Percentiles rank a stretch among this genome's conserved stretches.
Conservation (phyloP, 176 grass and related monocot species). For the Eleusine coracana region DNA sequence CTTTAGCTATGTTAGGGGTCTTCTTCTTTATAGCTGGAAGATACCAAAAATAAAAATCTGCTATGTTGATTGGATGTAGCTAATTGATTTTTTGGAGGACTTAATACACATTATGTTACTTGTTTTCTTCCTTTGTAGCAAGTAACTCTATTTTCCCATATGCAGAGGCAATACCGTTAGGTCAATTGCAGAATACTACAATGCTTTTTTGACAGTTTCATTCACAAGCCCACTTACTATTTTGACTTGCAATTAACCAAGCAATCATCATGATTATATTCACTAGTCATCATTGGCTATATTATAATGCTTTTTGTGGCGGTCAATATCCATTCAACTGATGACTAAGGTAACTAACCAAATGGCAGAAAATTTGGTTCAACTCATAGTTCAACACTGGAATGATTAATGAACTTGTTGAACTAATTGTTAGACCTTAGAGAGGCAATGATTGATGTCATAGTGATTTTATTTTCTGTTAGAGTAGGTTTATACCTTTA, state of each 20-base stretch:
- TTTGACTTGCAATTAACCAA: neutral
- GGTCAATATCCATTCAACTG: neutral
- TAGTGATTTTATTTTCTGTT: neutral
- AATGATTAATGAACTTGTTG: neutral
- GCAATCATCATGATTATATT: neutral
- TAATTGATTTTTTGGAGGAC: neutral
- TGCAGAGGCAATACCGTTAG: neutral
- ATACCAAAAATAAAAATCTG: neutral
- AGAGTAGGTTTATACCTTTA: conserved; percentile 7
- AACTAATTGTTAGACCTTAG: neutral
- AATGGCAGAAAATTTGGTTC: neutral
- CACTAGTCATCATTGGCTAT: neutral
- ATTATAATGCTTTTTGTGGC: neutral
- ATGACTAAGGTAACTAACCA: neutral
- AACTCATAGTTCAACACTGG: neutral
- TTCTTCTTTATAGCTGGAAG: conserved; percentile 7
- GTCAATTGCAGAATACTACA: neutral
- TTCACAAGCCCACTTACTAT: neutral
- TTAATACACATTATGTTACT: neutral
- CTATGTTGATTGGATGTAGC: neutral
- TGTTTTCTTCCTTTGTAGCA: neutral
- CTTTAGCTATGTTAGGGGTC: neutral
- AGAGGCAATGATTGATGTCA: neutral
- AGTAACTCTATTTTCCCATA: neutral
- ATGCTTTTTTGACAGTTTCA: neutral